These are phyloP conservation scores for Themeda triandra DNA, from an alignment of 176 grass and related monocot genomes.

Conservation along the genomic window DNA sequence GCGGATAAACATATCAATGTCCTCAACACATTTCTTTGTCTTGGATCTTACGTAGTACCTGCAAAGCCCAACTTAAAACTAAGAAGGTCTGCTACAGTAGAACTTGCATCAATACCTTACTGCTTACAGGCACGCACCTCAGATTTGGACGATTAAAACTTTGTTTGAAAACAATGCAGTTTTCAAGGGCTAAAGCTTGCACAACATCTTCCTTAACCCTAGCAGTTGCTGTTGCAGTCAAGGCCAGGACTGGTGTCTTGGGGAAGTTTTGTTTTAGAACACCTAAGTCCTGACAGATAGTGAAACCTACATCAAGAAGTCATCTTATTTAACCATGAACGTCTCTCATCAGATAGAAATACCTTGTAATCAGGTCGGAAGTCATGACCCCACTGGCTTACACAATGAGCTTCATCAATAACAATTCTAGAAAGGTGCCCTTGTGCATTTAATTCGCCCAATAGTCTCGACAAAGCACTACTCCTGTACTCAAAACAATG, in stretches of 20 bases:
- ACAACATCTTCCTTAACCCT: slow-evolving; percentile 97
- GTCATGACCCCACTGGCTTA: slow-evolving; percentile 99
- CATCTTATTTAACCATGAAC: not conserved
- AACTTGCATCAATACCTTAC: not conserved
- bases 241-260: slow-evolving; percentile 70
- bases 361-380: slow-evolving; percentile 98
- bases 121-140: slow-evolving; percentile 44
- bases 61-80: slow-evolving; percentile 28
- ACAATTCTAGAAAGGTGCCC: slow-evolving; percentile 89
- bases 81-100: slow-evolving; percentile 7
- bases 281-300: slow-evolving; percentile 59
- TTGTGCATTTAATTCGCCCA: slow-evolving; percentile 51
- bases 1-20: slow-evolving; percentile 75
- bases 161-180: slow-evolving; percentile 87
- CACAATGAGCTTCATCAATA: slow-evolving; percentile 99
- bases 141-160: slow-evolving; percentile 97
- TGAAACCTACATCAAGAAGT: slow-evolving; percentile 23
- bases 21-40: slow-evolving; percentile 91
- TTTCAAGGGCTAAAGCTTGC: slow-evolving; percentile 78
- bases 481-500: slow-evolving; percentile 55
- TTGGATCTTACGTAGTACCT: slow-evolving; percentile 73
- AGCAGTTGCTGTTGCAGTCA: slow-evolving; percentile 91
- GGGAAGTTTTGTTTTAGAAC: slow-evolving; percentile 83
- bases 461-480: slow-evolving; percentile 56
- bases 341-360: slow-evolving; percentile 1